phyloP scores from a whole-genome alignment of 257 asterid genomes.

The Plantago ovata region DNA sequence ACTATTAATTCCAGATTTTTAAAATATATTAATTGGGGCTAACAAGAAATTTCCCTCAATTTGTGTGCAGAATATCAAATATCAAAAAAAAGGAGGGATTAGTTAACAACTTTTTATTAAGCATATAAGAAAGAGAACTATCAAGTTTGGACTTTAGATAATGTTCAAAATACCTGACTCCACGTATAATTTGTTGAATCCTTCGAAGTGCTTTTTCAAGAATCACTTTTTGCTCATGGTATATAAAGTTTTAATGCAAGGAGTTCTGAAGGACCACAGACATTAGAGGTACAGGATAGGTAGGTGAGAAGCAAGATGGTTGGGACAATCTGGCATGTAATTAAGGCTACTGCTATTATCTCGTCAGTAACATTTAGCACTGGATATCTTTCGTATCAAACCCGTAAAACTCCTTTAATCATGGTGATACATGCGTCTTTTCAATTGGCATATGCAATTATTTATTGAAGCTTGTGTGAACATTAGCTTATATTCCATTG shows the following conservation, averaged over 20 bases:
- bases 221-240: neutral
- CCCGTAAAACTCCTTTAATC: neutral
- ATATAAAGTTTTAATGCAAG: neutral
- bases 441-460: neutral
- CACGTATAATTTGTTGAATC: neutral
- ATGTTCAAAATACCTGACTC: neutral
- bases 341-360: neutral
- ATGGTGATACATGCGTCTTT: no score
- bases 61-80: no score
- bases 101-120: no score
- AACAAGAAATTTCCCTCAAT: no score
- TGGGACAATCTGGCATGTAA: neutral
- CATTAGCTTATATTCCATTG: constrained; percentile 6
- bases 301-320: neutral
- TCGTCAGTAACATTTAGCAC: neutral
- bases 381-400: constrained; percentile 2
- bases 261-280: no score
- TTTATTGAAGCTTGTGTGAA: constrained; percentile 1
- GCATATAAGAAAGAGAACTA: no score
- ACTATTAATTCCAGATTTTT: no score
- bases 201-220: neutral
- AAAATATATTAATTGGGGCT: no score
- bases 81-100: no score
- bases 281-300: neutral
- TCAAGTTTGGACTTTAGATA: no score